These are phyloP conservation scores for Thermothielavioides terrestris DNA, from an alignment of 495 filamentous ascomycete species.

Conservation along the genomic window DNA sequence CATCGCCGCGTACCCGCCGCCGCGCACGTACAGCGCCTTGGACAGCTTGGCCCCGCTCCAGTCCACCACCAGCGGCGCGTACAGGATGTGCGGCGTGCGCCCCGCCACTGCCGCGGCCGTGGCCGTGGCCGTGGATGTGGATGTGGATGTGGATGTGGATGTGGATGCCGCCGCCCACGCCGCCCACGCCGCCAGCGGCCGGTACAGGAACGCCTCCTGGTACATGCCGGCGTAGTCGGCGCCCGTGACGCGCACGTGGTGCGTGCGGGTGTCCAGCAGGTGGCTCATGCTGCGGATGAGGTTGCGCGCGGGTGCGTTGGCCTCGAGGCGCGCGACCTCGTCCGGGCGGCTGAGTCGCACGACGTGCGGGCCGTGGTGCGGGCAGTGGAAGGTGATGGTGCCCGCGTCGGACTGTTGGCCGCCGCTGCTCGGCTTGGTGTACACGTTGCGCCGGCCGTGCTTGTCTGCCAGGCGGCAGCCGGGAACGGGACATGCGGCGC, in stretches of 20 bases:
- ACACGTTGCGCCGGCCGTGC: constrained; percentile 16
- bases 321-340: constrained; percentile 18
- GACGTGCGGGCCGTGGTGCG: constrained; percentile 8
- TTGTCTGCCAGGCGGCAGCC: constrained; percentile 15
- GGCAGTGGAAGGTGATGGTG: background rate
- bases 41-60: constrained; percentile 28
- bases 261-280: constrained; percentile 7
- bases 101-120: background rate
- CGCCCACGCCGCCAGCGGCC: constrained; percentile 15
- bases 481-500: constrained; percentile 17
- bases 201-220: constrained; percentile 19
- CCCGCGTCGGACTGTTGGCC: constrained; percentile 6
- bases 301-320: constrained; percentile 21
- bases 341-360: constrained; percentile 2
- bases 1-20: constrained; percentile 20
- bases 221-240: constrained; percentile 27
- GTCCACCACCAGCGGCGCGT: constrained; percentile 27
- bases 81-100: constrained; percentile 11
- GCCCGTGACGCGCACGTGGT: constrained; percentile 22
- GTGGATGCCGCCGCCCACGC: too few relatives aligned
- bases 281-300: constrained; percentile 14
- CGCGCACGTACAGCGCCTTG: constrained; percentile 23
- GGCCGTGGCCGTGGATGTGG: background rate
- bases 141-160: background rate
- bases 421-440: constrained; percentile 5